Percentiles rank a stretch among this genome's conserved stretches.
Conservation (phyloP, 2,329 filamentous ascomycete species). For the Huntiella decipiens region DNA sequence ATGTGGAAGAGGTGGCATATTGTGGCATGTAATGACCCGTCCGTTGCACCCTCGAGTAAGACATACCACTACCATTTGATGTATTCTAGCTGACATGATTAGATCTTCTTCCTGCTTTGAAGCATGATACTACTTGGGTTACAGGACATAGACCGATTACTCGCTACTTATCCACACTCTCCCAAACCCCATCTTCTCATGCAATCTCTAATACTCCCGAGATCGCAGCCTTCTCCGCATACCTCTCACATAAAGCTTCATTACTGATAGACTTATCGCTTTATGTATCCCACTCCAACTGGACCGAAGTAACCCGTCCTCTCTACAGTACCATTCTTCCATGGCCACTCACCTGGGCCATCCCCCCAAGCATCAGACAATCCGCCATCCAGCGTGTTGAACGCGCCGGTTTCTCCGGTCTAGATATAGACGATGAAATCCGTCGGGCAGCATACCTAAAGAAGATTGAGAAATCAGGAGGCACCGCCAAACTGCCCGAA, state of each 20-base stretch:
- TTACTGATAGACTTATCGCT: conserved; percentile 70
- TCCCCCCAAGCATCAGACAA: conserved; percentile 54
- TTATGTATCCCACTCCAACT: conserved; percentile 82
- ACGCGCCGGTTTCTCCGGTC: conserved; percentile 46
- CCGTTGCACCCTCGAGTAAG: conserved; percentile 51
- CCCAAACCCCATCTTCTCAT: conserved; percentile 23
- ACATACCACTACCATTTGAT: not conserved
- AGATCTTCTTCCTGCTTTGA: conserved; percentile 38
- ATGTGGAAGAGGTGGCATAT: conserved; percentile 36
- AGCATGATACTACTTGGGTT: conserved; percentile 32
- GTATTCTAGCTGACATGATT: conserved; percentile 11
- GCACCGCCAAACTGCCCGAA: conserved; percentile 18
- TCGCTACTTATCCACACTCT: conserved; percentile 28
- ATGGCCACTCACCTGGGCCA: conserved; percentile 75
- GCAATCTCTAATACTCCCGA: conserved; percentile 22
- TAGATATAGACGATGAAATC: conserved; percentile 39
- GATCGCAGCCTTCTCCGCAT: conserved; percentile 38
- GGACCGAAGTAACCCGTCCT: conserved; percentile 55
- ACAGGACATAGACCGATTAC: conserved; percentile 44
- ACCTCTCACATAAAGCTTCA: conserved; percentile 55
- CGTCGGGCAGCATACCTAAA: conserved; percentile 9
- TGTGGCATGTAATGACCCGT: conserved; percentile 54
- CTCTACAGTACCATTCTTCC: conserved; percentile 63
- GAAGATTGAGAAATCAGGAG: conserved; percentile 17
- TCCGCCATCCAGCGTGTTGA: conserved; percentile 52